These are phyloP conservation scores for Trichosporon sp. DNA, from an alignment of 1,284 basidiomycete genomes.

Conservation along the genomic window DNA sequence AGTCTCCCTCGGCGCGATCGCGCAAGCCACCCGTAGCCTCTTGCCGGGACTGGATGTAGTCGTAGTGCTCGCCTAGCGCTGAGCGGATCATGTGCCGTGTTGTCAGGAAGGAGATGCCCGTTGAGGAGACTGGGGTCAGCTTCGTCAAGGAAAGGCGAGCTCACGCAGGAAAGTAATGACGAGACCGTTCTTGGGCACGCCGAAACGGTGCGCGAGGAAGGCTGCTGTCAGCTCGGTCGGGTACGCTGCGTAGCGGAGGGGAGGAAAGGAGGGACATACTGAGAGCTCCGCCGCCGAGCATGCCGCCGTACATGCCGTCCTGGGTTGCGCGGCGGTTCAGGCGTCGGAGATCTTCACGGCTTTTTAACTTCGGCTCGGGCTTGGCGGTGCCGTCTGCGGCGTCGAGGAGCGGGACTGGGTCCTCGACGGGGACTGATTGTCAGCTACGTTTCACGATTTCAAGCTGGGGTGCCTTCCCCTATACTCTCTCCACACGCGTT, in stretches of 20 bases:
- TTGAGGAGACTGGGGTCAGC: conserved; percentile 36
- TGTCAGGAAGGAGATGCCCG: conserved; percentile 38
- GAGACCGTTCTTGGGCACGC: conserved; percentile 35
- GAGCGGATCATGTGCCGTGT: conserved; percentile 34
- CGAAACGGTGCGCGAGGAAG: conserved; percentile 24
- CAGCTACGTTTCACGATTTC: not conserved
- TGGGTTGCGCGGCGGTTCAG: conserved; percentile 33
- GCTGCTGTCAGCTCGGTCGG: conserved; percentile 26
- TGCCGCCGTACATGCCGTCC: conserved; percentile 33
- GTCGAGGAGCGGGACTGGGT: conserved; percentile 20
- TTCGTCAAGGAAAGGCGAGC: too few species aligned
- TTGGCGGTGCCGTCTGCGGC: conserved; percentile 5
- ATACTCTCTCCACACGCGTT: too few species aligned
- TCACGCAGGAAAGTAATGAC: conserved; percentile 40
- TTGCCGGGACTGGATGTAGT: not conserved
- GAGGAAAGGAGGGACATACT: conserved; percentile 22
- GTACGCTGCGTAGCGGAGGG: too few species aligned
- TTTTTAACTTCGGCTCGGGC: conserved; percentile 23
- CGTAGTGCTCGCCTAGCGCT: conserved; percentile 30
- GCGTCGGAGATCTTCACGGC: conserved; percentile 26
- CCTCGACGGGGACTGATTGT: not conserved
- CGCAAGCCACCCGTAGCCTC: conserved; percentile 17
- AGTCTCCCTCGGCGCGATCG: conserved; percentile 11
- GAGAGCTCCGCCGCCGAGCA: conserved; percentile 29
- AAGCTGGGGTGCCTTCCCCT: too few species aligned